Conservation (phyloP, 176 grass and related monocot genomes). For the Carex cristatella region DNA sequence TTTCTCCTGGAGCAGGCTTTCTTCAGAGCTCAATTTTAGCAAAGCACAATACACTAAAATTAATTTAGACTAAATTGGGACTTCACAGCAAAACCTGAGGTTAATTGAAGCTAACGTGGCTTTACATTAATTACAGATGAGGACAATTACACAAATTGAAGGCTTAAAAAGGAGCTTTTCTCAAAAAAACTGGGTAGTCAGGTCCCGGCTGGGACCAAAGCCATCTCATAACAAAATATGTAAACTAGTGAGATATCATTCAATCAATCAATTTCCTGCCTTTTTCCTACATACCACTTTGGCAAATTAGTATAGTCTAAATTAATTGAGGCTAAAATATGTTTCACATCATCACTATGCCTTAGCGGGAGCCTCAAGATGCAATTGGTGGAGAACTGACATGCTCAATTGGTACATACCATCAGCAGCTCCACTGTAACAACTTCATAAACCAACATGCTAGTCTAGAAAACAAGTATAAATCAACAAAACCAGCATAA, state of each 20-base stretch:
- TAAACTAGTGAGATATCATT: not conserved
- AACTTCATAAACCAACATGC: not conserved
- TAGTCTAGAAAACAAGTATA: not conserved
- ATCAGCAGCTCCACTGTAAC: not conserved
- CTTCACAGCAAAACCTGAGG: not conserved
- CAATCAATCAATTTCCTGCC: not conserved
- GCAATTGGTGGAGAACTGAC: not conserved
- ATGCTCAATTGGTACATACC: not conserved
- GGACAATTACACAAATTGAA: not conserved
- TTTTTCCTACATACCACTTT: not conserved
- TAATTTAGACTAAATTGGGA: not conserved
- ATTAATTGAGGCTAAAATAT: not conserved
- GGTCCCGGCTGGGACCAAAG: not conserved
- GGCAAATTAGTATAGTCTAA: not conserved
- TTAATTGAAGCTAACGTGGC: not conserved
- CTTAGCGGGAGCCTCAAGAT: not conserved
- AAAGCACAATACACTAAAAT: not conserved
- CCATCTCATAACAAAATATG: not conserved
- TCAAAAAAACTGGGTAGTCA: not conserved
- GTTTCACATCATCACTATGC: not conserved
- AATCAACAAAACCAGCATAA: slow-evolving; percentile 18
- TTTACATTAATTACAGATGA: not conserved
- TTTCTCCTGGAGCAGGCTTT: not conserved
- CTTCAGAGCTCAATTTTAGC: not conserved
- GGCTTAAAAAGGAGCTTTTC: not conserved